Evolutionary conservation across 192 early-diverging fungal species (phyloP).

Genomic region (Coemansia sp.): DNA sequence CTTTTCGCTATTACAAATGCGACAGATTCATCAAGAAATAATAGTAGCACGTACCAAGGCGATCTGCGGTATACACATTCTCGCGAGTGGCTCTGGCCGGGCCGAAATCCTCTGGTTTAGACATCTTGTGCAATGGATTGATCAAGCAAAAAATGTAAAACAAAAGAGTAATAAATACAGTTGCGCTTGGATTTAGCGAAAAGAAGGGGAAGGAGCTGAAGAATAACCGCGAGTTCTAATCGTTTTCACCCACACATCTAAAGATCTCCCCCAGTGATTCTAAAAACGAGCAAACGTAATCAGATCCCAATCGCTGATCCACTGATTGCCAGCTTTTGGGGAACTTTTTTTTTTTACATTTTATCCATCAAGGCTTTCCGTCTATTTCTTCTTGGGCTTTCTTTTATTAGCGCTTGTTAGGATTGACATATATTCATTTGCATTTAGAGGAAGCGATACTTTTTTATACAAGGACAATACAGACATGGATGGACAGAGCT

Average conservation of each 20-base stretch:
- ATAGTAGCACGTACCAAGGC: conserved; percentile 36
- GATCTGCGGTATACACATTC: conserved; percentile 54
- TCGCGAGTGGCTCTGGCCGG: conserved; percentile 53
- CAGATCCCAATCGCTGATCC: neutral
- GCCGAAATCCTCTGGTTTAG: conserved; percentile 6
- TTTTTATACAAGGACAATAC: neutral
- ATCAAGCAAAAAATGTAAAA: conserved; percentile 5
- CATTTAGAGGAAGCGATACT: neutral
- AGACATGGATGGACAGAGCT: neutral
- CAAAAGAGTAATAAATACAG: no score
- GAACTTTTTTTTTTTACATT: neutral
- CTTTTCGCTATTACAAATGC: neutral
- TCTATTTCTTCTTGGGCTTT: neutral
- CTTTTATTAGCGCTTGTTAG: neutral
- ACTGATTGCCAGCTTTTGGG: neutral
- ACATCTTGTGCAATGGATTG: neutral
- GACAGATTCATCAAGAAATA: neutral
- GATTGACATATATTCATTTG: neutral
- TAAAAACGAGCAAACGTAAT: no score
- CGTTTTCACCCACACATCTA: no score
- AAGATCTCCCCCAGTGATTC: no score
- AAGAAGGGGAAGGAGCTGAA: no score
- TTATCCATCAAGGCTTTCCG: neutral
- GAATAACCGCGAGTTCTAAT: no score
- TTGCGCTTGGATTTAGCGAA: no score